A percentile compares a stretch with the other conserved stretches of the same genome.
Conservation (phyloP, 192 early-diverging fungal genomes). For the Umbelopsis sp. region DNA sequence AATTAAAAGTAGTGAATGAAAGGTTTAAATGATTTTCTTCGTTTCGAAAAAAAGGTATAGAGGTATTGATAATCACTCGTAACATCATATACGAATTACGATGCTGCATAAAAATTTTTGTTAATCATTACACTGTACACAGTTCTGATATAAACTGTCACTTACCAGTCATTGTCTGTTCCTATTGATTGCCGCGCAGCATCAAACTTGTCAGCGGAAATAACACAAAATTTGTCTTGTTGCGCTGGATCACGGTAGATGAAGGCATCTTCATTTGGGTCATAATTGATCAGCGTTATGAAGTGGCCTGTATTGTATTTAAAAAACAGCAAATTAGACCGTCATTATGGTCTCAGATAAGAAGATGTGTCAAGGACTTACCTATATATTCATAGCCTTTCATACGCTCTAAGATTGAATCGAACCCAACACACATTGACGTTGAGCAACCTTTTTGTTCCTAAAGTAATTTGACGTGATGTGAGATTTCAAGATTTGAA, state of each 20-base stretch:
- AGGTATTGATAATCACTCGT: too few relatives aligned
- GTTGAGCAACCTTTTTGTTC: constrained; percentile 28
- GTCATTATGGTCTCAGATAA: not conserved
- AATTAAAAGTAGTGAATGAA: not conserved
- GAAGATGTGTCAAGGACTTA: not conserved
- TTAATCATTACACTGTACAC: not conserved
- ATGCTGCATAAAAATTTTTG: not conserved
- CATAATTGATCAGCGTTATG: constrained; percentile 85
- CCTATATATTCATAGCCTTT: constrained; percentile 50
- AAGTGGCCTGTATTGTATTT: constrained; percentile 75
- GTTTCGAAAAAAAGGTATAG: constrained; percentile 1
- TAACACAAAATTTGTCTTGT: constrained; percentile 69
- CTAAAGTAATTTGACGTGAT: constrained; percentile 17
- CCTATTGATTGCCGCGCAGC: constrained; percentile 67
- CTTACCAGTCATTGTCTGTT: constrained; percentile 83
- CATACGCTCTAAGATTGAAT: constrained; percentile 35
- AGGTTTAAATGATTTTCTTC: not conserved
- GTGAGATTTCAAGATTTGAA: not conserved
- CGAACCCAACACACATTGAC: constrained; percentile 33
- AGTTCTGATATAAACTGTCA: not conserved
- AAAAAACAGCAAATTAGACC: constrained; percentile 19
- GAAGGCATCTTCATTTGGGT: constrained; percentile 76
- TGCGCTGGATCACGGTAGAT: constrained; percentile 86
- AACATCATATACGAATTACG: constrained; percentile 11
- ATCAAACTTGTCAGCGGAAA: constrained; percentile 66